Evolutionary conservation across 2,329 filamentous ascomycete species (phyloP).

Genomic region (Diaporthe vaccinii): DNA sequence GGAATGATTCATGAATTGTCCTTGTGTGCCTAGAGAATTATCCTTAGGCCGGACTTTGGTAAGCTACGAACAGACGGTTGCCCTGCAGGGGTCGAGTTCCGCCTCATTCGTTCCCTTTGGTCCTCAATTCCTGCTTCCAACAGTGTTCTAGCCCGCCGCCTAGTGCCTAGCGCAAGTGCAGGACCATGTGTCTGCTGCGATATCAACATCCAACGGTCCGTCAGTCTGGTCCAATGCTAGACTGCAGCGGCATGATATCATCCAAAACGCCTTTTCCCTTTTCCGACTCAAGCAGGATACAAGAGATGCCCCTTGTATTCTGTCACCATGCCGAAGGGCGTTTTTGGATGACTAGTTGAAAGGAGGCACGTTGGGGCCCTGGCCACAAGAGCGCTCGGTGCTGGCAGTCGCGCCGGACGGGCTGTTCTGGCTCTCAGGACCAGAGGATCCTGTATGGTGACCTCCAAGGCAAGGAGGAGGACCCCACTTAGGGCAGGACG

Average conservation of each 20-base stretch:
- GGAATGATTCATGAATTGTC: background rate
- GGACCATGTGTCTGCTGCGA: background rate
- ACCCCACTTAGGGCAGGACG: constrained; percentile 6
- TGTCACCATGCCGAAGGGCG: background rate
- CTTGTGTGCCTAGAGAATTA: background rate
- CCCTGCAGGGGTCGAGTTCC: background rate
- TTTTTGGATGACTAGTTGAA: background rate
- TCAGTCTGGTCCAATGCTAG: background rate
- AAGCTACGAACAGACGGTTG: background rate
- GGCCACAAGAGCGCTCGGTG: background rate
- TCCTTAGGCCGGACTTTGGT: background rate
- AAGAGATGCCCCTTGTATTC: background rate
- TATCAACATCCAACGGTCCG: background rate
- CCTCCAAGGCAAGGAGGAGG: background rate
- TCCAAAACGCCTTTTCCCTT: background rate
- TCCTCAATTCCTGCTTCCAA: background rate
- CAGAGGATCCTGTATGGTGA: background rate
- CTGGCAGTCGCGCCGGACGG: background rate
- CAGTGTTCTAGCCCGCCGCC: background rate
- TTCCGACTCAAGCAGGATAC: background rate
- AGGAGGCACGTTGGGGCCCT: background rate
- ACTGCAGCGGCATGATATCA: background rate
- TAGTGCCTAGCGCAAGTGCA: background rate
- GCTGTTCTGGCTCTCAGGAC: background rate
- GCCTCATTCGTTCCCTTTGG: background rate